Base-by-base conservation (phyloP, 371 early-diverging fungal genomes). In the Apophysomyces elegans region DNA sequence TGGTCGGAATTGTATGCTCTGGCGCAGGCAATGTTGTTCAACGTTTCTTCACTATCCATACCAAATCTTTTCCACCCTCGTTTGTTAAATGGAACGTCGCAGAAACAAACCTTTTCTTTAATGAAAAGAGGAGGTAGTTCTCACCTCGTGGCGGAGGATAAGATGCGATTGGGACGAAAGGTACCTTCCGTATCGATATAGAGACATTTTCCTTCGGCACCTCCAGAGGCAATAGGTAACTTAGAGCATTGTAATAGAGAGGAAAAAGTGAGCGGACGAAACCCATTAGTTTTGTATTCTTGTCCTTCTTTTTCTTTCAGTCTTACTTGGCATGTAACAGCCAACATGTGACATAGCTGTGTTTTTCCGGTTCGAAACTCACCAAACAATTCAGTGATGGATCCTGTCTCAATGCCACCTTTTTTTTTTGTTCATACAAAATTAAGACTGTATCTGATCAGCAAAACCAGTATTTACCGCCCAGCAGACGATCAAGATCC, bases 181-280 rank as follows among this genome's bases (percentile, higher is more conserved):
- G 99, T 99, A 37, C 95, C 95, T 78, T 99, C 99, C 0, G 99
- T 99, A 73, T 99, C 99, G 59, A 99, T 97, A 76, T 96, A 99
- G 67, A 99, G 73, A 66, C 96, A 96, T 75, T 96, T 98, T 39
- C 99, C 99, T 77, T 90, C 93, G 7, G 92, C 97, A 7, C 99
- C 99, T 14, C 97, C 97, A 84, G 88, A 84, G 39, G 90, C 86
- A 18, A 78, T 70, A 1, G 94, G 93, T 16, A 99, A 84, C 88
- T 92, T 26, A 2, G 32, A 26, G 32, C 32, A 2, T 18, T 18
- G 32, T 3, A 26, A 26, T 26, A 3, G 32, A 2, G 32, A 26
- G 32, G 32, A 26, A 2, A 26, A 26, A 1, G 13, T 47, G 7
- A 47, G n/a, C 11, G 7, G 7, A 47, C 1, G n/a, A 13, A 47